Evolutionary conservation across 805 yeast species (phyloP).

Genomic region (Pichia exigua): DNA sequence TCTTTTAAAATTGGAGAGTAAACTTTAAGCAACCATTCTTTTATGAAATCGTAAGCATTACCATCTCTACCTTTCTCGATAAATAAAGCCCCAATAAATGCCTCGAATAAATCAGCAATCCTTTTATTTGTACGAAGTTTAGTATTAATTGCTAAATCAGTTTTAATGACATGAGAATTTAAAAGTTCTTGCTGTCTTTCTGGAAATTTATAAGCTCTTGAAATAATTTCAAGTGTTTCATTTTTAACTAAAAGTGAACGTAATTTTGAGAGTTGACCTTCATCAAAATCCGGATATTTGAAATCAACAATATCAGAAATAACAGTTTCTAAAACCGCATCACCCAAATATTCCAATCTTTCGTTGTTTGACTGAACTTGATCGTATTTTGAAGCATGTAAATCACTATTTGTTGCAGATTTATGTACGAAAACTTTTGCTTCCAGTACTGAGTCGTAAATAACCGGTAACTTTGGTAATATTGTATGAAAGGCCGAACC

Average conservation of each 20-base stretch:
- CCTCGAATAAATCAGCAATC: slow-evolving; percentile 87
- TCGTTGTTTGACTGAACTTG: slow-evolving; percentile 66
- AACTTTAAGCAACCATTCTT: slow-evolving; percentile 44
- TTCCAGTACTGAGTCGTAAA: slow-evolving; percentile 48
- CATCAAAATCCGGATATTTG: slow-evolving; percentile 60
- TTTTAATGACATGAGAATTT: slow-evolving; percentile 26
- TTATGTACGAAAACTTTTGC: slow-evolving; percentile 77
- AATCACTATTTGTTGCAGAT: slow-evolving; percentile 55
- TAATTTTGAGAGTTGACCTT: slow-evolving; percentile 70
- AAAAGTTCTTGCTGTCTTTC: slow-evolving; percentile 34
- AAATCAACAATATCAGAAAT: slow-evolving; percentile 62
- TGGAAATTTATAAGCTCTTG: slow-evolving; percentile 60
- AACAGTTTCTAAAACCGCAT: slow-evolving; percentile 68
- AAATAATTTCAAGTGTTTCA: slow-evolving; percentile 60
- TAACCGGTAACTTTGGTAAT: slow-evolving; percentile 60
- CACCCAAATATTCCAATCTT: slow-evolving; percentile 85
- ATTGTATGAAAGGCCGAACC: slow-evolving; percentile 7
- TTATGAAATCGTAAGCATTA: slow-evolving; percentile 30
- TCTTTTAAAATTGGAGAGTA: slow-evolving; percentile 26
- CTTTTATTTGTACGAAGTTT: slow-evolving; percentile 50
- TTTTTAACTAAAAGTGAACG: slow-evolving; percentile 71
- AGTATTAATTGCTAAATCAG: slow-evolving; percentile 5
- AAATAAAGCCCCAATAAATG: slow-evolving; percentile 81
- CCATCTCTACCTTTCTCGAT: slow-evolving; percentile 34
- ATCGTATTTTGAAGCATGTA: slow-evolving; percentile 50